A percentile compares a stretch with the other conserved stretches of the same genome.
These are phyloP conservation scores for Talaromyces sp. DNA, from an alignment of 2,329 filamentous ascomycete genomes.

Conservation along the genomic window DNA sequence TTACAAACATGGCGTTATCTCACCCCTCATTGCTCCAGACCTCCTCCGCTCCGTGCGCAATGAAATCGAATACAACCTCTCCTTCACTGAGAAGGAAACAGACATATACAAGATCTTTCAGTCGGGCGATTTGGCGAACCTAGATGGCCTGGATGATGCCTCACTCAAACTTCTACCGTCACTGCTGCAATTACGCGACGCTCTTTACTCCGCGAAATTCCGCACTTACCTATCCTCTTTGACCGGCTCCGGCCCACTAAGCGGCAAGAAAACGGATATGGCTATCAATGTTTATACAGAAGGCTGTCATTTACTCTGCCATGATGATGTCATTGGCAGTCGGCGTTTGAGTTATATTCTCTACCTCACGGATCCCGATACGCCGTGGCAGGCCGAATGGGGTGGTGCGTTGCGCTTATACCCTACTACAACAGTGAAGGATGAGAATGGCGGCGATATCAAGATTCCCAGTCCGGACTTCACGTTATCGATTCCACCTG, in stretches of 20 bases:
- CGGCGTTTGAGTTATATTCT: conserved; percentile 94
- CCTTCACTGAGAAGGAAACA: conserved; percentile 97
- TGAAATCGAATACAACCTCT: conserved; percentile 86
- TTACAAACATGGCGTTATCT: conserved; percentile 92
- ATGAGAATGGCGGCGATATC: conserved; percentile 68
- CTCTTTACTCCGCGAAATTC: conserved; percentile 86
- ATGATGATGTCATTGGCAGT: conserved; percentile 98
- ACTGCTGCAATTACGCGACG: conserved; percentile 86
- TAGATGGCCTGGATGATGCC: conserved; percentile 85
- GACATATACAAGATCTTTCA: conserved; percentile 99
- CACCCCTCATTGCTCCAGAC: conserved; percentile 70
- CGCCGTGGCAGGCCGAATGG: conserved; percentile 85
- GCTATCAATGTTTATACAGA: conserved; percentile 98
- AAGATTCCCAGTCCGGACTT: conserved; percentile 77
- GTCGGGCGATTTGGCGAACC: conserved; percentile 93
- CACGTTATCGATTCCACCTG: conserved; percentile 80
- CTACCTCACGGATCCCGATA: conserved; percentile 90
- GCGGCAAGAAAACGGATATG: conserved; percentile 95
- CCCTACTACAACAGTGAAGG: conserved; percentile 64
- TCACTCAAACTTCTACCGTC: conserved; percentile 84
- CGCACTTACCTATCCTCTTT: conserved; percentile 83
- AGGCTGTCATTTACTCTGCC: conserved; percentile 90
- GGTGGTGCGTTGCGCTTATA: conserved; percentile 88
- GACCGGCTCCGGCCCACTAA: conserved; percentile 80
- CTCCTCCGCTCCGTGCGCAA: conserved; percentile 81